These are phyloP conservation scores for Geosiphon pyriformis DNA, from an alignment of 192 early-diverging fungal genomes.

Conservation along the genomic window DNA sequence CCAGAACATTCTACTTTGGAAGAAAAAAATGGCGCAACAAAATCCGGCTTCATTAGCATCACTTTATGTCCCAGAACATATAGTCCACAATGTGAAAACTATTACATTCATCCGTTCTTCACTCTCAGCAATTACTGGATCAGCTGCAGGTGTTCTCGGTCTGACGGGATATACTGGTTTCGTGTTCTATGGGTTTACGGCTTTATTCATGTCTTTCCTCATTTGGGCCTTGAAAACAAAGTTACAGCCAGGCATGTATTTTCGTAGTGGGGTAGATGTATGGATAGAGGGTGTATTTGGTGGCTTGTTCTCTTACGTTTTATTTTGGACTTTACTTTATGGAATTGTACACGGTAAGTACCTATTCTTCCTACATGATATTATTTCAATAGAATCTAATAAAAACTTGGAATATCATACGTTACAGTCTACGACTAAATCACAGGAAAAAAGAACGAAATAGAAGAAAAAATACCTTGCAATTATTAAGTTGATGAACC, in stretches of 20 bases:
- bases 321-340: conserved; percentile 77
- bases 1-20: no score
- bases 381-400: no score
- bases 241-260: conserved; percentile 50
- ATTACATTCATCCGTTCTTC: conserved; percentile 64
- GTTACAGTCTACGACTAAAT: no score
- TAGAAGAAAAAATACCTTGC: no score
- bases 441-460: no score
- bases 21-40: no score
- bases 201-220: conserved; percentile 56
- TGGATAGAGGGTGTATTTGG: conserved; percentile 54
- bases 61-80: conserved; percentile 45
- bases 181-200: conserved; percentile 70
- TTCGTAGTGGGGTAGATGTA: conserved; percentile 47
- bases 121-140: conserved; percentile 68
- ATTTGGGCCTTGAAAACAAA: conserved; percentile 56
- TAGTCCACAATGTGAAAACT: conserved; percentile 54
- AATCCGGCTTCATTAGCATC: no score
- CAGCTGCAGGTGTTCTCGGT: conserved; percentile 84
- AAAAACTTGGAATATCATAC: no score
- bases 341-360: conserved; percentile 60
- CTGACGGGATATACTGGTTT: conserved; percentile 80
- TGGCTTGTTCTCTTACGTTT: conserved; percentile 58
- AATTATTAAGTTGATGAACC: no score
- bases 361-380: no score